phyloP scores from a whole-genome alignment of 1,284 basidiomycete species.

The Entoloma clypeatum region DNA sequence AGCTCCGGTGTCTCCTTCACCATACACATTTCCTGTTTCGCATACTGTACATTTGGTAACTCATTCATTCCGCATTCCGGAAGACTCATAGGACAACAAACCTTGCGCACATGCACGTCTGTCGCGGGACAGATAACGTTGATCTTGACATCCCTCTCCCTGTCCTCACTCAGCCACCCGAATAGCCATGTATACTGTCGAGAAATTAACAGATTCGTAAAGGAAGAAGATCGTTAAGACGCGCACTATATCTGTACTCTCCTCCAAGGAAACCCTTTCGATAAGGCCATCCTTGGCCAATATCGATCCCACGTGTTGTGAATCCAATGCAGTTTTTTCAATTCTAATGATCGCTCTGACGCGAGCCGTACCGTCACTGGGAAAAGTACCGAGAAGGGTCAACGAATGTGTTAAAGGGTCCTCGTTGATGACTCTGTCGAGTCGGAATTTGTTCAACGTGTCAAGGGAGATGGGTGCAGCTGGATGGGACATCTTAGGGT shows the following conservation, averaged over 20 bases:
- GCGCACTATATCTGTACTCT: constrained; percentile 44
- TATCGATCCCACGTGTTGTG: constrained; percentile 23
- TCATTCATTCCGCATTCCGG: neutral
- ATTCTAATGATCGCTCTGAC: constrained; percentile 37
- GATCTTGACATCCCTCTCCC: constrained; percentile 50
- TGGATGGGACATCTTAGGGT: constrained; percentile 29
- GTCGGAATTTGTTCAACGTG: constrained; percentile 35
- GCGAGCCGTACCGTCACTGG: constrained; percentile 27
- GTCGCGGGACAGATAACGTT: constrained; percentile 82
- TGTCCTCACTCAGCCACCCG: constrained; percentile 38
- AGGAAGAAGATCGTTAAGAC: constrained; percentile 32
- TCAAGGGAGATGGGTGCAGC: constrained; percentile 29
- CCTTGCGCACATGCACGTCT: constrained; percentile 78
- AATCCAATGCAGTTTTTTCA: constrained; percentile 38
- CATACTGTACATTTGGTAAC: constrained; percentile 55
- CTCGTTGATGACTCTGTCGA: constrained; percentile 57
- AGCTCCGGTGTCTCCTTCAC: constrained; percentile 79
- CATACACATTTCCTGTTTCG: constrained; percentile 68
- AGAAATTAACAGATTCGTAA: constrained; percentile 20
- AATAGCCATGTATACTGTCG: constrained; percentile 44
- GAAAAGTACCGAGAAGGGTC: constrained; percentile 37
- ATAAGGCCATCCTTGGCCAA: constrained; percentile 30
- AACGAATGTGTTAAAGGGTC: constrained; percentile 46
- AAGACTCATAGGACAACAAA: constrained; percentile 16
- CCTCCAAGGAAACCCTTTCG: constrained; percentile 29